Conservation (phyloP, 257 asterid species). For the Rehmannia glutinosa region DNA sequence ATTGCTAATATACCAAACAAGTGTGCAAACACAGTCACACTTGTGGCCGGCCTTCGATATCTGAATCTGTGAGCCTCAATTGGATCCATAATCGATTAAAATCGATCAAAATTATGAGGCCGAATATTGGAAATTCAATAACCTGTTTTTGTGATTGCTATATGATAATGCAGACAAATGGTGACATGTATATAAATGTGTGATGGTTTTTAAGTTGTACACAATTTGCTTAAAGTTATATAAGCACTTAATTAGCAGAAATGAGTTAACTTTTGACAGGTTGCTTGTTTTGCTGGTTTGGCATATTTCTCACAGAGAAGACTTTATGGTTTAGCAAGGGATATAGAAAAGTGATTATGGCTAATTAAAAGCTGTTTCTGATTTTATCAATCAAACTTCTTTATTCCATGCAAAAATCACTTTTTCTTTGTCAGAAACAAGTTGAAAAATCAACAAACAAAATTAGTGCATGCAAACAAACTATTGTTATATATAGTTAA, state of each 20-base stretch:
- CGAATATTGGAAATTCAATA: neutral
- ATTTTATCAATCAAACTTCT: neutral
- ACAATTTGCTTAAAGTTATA: neutral
- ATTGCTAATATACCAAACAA: slow-evolving; percentile 43
- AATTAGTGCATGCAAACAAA: neutral
- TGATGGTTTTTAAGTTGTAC: neutral
- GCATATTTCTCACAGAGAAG: slow-evolving; percentile 26
- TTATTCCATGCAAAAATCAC: neutral
- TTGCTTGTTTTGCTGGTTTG: slow-evolving; percentile 51
- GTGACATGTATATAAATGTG: neutral
- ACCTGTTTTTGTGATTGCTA: neutral
- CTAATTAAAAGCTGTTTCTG: neutral
- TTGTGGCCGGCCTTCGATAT: slow-evolving; percentile 35
- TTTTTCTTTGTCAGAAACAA: too few relatives aligned
- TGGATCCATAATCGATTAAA: slow-evolving; percentile 20
- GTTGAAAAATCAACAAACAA: neutral
- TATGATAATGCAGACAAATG: neutral
- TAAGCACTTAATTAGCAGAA: slow-evolving; percentile 7
- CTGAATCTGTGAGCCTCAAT: neutral
- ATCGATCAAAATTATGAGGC: neutral
- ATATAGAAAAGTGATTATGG: slow-evolving; percentile 24
- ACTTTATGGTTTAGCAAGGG: slow-evolving; percentile 53
- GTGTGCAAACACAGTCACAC: slow-evolving; percentile 45
- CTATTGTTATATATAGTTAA: too few relatives aligned
- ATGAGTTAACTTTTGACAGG: slow-evolving; percentile 14